Percentiles rank a stretch among this genome's conserved stretches.
Evolutionary conservation across 2,329 filamentous ascomycete genomes (phyloP).

Genomic region (Colletotrichum sp.): DNA sequence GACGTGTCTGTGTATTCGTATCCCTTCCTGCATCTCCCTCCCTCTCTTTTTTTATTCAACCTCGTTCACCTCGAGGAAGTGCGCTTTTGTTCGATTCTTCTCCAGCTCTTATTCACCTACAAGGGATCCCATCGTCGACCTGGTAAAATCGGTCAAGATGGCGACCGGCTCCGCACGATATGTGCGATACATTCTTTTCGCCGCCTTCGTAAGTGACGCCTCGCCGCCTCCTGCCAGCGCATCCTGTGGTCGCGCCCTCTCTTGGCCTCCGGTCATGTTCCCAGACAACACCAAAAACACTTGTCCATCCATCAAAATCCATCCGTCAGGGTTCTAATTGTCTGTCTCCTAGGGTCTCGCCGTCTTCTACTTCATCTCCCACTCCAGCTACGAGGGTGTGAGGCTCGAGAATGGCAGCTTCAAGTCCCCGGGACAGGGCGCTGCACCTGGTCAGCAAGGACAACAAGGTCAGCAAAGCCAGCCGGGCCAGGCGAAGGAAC

Average conservation of each 20-base stretch:
- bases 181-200: slow-evolving; percentile 79
- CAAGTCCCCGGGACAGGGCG: slow-evolving; percentile 50
- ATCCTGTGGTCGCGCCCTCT: neutral
- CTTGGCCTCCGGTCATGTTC: neutral
- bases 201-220: slow-evolving; percentile 73
- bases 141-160: slow-evolving; percentile 42
- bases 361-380: slow-evolving; percentile 83
- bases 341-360: slow-evolving; percentile 58
- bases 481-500: slow-evolving; percentile 22
- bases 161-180: slow-evolving; percentile 77
- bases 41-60: slow-evolving; percentile 18
- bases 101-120: neutral
- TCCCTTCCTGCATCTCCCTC: neutral
- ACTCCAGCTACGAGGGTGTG: slow-evolving; percentile 53
- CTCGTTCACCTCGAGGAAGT: slow-evolving; percentile 12
- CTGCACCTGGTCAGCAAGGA: slow-evolving; percentile 20
- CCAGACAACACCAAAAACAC: no score
- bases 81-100: slow-evolving; percentile 1
- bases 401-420: slow-evolving; percentile 18
- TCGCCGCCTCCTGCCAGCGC: neutral
- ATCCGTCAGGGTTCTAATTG: slow-evolving; percentile 18
- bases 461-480: neutral
- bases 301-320: neutral
- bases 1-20: slow-evolving; percentile 3
- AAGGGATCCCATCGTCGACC: neutral